Evolutionary conservation across 768 basidiomycete genomes (phyloP), one percentile per base, ranked within the genome.

Genomic region (Naganishia vaughanmartiniae): DNA sequence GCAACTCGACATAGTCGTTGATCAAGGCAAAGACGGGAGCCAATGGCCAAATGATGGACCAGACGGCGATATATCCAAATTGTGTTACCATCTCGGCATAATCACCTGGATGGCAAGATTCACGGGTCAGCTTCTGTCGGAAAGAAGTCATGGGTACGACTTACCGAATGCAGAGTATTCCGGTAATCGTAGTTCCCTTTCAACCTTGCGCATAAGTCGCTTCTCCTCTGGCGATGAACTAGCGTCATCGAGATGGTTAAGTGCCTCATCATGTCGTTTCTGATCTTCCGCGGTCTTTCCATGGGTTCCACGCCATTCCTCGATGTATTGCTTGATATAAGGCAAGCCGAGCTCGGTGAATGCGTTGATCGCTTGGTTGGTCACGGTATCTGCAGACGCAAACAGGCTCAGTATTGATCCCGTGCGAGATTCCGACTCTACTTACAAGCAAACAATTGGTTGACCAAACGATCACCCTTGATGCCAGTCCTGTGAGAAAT

Each of bases 41-140:
- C 21, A 98, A 84, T 2, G 94, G 92, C 93, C 93, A 98, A 70
- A 94, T 91, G 34, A 91, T 89, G 55, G 89, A 90, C 92, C 93
- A 98, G 26, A 97, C 83, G 10, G 87, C 88, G 34, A 97, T 88
- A 78, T 95, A 93, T 0, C 95, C 94, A 79, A 95, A 96, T 76
- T 83, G 81, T 11, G 90, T 89, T 19, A 91, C 91, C 94, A 99
- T 97, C 83, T 99, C 96, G 76, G 87, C 88, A 81, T 95, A 99
- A 82, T 97, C 95, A 65, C 60, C 76, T 82, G 83, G 69, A 3
- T 45, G 17, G 6, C n/a, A 42, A 15, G 15, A 33, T 14, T 14
- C 4, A 17, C 14, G 21, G 28, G 45, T 66, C 65, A 66, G 65
- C 48, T 24, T 30, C 24, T 15, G 17, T 21, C 24, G 46, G 36